Evolutionary conservation across 768 basidiomycete genomes (phyloP), one percentile per base, ranked within the genome.

Genomic region (Neoboletus magnificus): DNA sequence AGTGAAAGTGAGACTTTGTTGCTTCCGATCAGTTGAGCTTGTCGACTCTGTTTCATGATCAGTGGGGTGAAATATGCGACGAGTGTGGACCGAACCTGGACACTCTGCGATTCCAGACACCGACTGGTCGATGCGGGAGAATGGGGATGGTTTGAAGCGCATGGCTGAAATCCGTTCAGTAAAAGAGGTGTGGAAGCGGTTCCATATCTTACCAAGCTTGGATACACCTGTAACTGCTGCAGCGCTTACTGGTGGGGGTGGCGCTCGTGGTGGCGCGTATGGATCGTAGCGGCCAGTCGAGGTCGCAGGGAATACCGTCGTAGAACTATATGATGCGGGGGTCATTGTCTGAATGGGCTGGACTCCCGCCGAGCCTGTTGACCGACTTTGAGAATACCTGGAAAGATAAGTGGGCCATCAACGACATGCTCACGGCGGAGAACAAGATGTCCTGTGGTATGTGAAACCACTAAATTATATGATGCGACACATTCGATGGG

Each of bases 111-210:
- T 75, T 27, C 57, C 54, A 3, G 88, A 89, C 12, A 91, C 82
- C 6, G 76, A 65, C 61, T 89, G 84, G 47, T 88, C 85, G 4
- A 89, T 69, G 12, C 72, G 73, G 62, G 87, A 87, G 68, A 93
- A 93, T 0, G 91, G 91, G 0, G 91, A 92, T 10, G 82, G 79
- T 62, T 86, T 91, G 74, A 93, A 93, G 46, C 81, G 83, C 42
- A 93, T 83, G 22, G 67, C 90, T 89, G 58, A 27, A 58, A 57
- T 47, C 44, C 45, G 16, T 57, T 66, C 48, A 66, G 52, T 54
- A 41, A 49, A 48, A 22, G 32, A 50, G 29, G 20, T 33, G n/a
- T 25, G n/a, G 52, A 51, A n/a, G 22, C 7, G 22, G 36, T 68
- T 65, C 30, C 62, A 62, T 40, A 43, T 48, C 60, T 62, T 59